phyloP scores from a whole-genome alignment of 1,284 basidiomycete genomes.

The Moniliophthora roreri region DNA sequence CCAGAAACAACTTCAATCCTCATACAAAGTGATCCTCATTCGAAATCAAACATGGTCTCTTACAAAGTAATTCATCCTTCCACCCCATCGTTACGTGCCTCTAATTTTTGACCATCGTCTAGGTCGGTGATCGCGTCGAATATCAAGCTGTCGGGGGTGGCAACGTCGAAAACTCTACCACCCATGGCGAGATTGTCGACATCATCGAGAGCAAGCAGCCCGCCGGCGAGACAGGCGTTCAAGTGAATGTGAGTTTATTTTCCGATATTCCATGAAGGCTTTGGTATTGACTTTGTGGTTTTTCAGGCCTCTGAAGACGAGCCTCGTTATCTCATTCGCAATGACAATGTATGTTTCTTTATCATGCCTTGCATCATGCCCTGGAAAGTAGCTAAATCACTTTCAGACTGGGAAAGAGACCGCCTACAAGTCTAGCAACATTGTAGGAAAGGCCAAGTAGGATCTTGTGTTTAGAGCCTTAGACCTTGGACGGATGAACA shows the following conservation, averaged over 20 bases:
- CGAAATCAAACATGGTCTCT: too few relatives aligned
- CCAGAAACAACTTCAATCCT: too few relatives aligned
- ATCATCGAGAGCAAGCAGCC: constrained; percentile 3
- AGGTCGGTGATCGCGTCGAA: constrained; percentile 13
- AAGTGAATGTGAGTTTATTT: constrained; percentile 4
- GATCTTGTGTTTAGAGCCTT: too few relatives aligned
- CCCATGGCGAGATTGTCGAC: constrained; percentile 5
- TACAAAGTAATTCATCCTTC: too few relatives aligned
- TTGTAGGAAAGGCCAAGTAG: neutral
- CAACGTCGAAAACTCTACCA: constrained; percentile 13
- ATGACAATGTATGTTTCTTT: constrained; percentile 8
- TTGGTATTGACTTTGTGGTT: neutral
- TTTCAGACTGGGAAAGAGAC: constrained; percentile 13
- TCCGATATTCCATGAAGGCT: too few relatives aligned
- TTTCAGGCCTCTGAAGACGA: constrained; percentile 8
- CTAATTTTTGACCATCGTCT: neutral
- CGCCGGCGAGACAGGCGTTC: constrained; percentile 4
- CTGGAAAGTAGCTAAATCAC: too few relatives aligned
- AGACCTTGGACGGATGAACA: too few relatives aligned
- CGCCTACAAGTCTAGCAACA: constrained; percentile 10
- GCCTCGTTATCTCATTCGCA: constrained; percentile 12
- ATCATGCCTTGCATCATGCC: neutral
- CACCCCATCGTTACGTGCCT: too few relatives aligned
- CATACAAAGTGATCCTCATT: too few relatives aligned
- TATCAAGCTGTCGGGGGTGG: constrained; percentile 12